Base-by-base conservation (phyloP, 108 stramenopile species). In the Heterococcus sp. region DNA sequence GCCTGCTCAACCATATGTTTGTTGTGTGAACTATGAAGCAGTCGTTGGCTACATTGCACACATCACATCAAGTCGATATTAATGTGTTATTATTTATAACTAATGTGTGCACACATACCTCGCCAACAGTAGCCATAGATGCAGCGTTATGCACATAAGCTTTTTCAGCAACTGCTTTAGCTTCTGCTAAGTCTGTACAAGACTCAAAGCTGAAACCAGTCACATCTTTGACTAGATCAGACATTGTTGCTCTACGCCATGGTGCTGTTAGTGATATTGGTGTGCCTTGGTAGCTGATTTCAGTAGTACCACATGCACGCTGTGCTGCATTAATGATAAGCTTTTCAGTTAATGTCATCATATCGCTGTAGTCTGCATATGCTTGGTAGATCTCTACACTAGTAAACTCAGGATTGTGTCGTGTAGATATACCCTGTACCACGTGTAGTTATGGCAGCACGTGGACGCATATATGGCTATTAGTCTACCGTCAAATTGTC, bases 341-440 rank as follows among this genome's bases (percentile, higher is more conserved):
- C 34, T 90, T 74, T 78, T 97, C 96, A 5, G 97, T 96, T 75
- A 97, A 83, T 58, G 92, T 91, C 94, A 96, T 97, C 96, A 99
- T 96, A 81, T 95, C 94, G 69, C 94, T 38, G 84, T 97, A 96
- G 86, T 97, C 96, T 0, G 95, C 95, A 84, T 96, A 97, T 0
- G 98, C 96, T 88, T 95, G 92, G 89, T 99, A 99, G n/a, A 97
- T 78, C 88, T 99, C 98, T 67, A 95, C 88, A 64, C 94, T 91
- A 26, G 98, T 99, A 84, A 99, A 99, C 90, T 99, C 98, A 1
- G 98, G 97, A 91, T 99, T 97, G 90, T 99, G 98, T 81, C 94
- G 80, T 2, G 97, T 95, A 33, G 91, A 92, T 36, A 98, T 88
- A n/a, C 98, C 98, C 88, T 58, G 46, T 21, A 58, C n/a, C 46